Evolutionary conservation across 2,329 filamentous ascomycete genomes (phyloP), one percentile per base, ranked within the genome.

Genomic region (Scorias spongiosa): DNA sequence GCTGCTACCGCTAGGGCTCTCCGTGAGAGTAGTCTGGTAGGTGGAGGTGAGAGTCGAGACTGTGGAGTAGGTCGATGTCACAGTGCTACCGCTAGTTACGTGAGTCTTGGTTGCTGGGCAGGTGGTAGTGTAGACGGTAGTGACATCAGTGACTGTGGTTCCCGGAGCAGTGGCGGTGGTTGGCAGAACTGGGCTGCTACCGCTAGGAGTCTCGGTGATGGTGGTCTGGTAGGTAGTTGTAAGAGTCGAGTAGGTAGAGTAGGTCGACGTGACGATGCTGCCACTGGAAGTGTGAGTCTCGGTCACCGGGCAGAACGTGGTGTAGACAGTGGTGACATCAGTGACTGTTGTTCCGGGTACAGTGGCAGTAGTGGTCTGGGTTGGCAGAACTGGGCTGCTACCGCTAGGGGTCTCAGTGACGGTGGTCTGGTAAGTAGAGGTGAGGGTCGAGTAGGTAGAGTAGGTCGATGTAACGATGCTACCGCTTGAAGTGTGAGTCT

Each of bases 151-250:
- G 11, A 49, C 44, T 1, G 47, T 51, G 30, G 39, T 42, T 9
- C 30, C 32, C 9, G 32, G 32, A 9, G 5, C 11, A 9, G 32
- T 36, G 32, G 11, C 11, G 9, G 32, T 36, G 11, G 32, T 36
- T 12, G 32, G 12, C 12, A 15, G 15, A 9, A 36, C 32, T 15
- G 32, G 32, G 32, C 12, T 36, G 32, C 32, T 36, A 15, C 12
- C 32, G 15, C 32, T 36, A 28, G 42, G 34, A 3, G 40, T 26
- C 32, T 36, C 39, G 30, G 45, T 46, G 53, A 66, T 49, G 57
- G 58, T 54, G 57, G 65, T 57, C 60, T 65, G 51, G 53, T 57
- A 48, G 52, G 62, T 50, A 45, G 60, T 40, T 45, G 63, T 57
- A 43, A 57, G 53, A 10, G 57, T 46, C 28, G 32, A 36, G 9